Evolutionary conservation across 257 asterid species (phyloP).

Genomic region (Solanum pinnatisectum): DNA sequence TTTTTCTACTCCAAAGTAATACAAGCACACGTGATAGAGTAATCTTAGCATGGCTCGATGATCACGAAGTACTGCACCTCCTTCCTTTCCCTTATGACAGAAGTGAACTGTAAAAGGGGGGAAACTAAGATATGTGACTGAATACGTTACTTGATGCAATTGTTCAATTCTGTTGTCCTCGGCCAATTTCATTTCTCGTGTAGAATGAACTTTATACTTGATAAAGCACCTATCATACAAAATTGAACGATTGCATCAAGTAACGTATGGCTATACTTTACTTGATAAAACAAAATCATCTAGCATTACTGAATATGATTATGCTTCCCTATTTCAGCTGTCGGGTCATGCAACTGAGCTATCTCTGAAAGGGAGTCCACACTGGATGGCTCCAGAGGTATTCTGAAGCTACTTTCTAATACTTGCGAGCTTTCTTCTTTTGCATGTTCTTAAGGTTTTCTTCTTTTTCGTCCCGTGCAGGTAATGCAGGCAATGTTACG

Average conservation of each 20-base stretch:
- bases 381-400: constrained; percentile 99
- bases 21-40: neutral
- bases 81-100: neutral
- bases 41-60: neutral
- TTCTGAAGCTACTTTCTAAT: neutral
- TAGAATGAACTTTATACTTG: neutral
- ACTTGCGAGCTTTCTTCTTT: neutral
- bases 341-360: constrained; percentile 32
- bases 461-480: constrained; percentile 13
- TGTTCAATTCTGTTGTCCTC: neutral
- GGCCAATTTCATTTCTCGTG: neutral
- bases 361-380: constrained; percentile 83
- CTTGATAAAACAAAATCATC: neutral
- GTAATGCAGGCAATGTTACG: constrained; percentile 75
- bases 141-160: neutral
- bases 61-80: neutral
- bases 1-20: neutral
- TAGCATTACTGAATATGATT: neutral
- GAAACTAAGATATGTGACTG: neutral
- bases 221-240: neutral
- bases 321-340: constrained; percentile 31
- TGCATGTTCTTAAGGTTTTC: neutral
- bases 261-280: neutral
- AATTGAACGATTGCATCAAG: neutral
- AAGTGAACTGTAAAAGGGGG: neutral